Conservation (phyloP, 140 eudicot genomes). For the Ambrosia hybrid region DNA sequence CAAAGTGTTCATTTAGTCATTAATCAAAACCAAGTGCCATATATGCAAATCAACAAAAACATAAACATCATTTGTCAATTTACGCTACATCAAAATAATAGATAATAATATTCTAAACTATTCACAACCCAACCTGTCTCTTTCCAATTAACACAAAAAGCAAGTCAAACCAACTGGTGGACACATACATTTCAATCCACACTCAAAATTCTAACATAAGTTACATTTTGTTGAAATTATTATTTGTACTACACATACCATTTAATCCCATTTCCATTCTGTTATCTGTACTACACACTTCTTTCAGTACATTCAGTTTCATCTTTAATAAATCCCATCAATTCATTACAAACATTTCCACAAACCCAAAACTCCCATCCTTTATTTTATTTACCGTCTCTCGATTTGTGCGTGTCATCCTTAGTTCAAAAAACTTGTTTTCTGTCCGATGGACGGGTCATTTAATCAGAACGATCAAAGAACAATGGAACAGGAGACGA, state of each 20-base stretch:
- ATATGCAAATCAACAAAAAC: background rate
- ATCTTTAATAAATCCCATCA: background rate
- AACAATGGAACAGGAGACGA: too few species aligned
- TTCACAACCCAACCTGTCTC: conserved; percentile 5
- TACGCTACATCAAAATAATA: background rate
- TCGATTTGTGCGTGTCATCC: too few species aligned
- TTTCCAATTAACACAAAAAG: background rate
- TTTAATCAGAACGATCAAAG: too few species aligned
- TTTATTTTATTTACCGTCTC: background rate
- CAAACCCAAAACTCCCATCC: background rate
- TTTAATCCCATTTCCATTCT: conserved; percentile 2
- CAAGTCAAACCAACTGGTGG: conserved; percentile 23
- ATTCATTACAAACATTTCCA: background rate
- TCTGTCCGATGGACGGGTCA: too few species aligned
- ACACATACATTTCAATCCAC: conserved; percentile 19
- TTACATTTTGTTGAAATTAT: background rate
- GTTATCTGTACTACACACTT: conserved; percentile 20
- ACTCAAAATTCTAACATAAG: background rate
- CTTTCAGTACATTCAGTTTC: conserved; percentile 15
- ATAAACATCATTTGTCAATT: background rate
- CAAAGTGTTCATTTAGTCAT: background rate
- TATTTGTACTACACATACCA: conserved; percentile 11
- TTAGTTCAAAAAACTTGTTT: background rate
- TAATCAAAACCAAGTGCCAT: background rate
- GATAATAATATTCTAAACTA: conserved; percentile 12